Evolutionary conservation across 495 filamentous ascomycete genomes (phyloP).

Genomic region (Tuber calosporum): DNA sequence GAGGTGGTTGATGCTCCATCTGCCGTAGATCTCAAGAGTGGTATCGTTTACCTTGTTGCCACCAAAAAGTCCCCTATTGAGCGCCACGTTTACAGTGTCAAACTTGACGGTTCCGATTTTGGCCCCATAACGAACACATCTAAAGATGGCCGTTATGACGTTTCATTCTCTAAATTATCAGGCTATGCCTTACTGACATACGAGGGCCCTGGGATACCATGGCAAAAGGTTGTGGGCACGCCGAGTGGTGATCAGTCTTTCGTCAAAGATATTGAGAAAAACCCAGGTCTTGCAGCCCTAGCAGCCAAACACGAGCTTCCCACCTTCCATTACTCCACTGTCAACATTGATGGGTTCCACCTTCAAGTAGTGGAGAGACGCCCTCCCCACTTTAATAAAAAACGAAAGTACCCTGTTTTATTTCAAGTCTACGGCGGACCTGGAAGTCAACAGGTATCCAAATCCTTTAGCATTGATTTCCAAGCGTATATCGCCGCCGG

Average conservation of each 20-base stretch:
- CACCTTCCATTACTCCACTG: conserved; percentile 72
- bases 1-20: conserved; percentile 87
- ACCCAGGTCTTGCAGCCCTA: conserved; percentile 57
- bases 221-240: conserved; percentile 84
- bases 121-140: conserved; percentile 64
- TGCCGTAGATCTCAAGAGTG: conserved; percentile 73
- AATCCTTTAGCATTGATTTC: conserved; percentile 77
- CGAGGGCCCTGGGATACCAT: conserved; percentile 76
- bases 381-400: conserved; percentile 80
- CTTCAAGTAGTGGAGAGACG: conserved; percentile 85
- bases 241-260: conserved; percentile 54
- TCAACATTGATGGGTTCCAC: conserved; percentile 68
- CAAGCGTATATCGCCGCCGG: conserved; percentile 80
- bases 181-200: conserved; percentile 79
- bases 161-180: conserved; percentile 75
- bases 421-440: conserved; percentile 92
- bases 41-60: conserved; percentile 81
- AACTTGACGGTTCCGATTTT: conserved; percentile 67
- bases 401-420: conserved; percentile 82
- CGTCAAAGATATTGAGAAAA: conserved; percentile 69
- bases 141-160: conserved; percentile 72
- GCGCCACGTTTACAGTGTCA: conserved; percentile 83
- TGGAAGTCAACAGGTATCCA: conserved; percentile 76
- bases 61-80: conserved; percentile 83
- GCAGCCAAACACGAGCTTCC: conserved; percentile 75